Conservation (phyloP, 2,329 filamentous ascomycete genomes). For the Fusarium phyllophilum region DNA sequence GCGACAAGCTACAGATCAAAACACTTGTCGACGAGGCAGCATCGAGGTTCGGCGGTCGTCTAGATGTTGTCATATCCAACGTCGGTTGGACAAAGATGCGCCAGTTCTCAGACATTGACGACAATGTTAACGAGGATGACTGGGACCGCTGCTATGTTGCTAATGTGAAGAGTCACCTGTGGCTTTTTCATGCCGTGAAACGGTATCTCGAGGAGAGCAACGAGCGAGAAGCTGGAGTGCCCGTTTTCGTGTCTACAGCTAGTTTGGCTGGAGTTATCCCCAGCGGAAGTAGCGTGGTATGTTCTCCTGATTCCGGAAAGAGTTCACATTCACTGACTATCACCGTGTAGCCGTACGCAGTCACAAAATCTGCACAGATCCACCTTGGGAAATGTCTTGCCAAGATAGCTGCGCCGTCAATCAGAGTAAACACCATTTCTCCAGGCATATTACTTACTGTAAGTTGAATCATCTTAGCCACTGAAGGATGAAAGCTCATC, state of each 20-base stretch:
- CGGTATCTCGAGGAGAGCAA: slow-evolving; percentile 57
- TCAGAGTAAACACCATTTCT: slow-evolving; percentile 68
- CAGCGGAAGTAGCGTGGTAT: slow-evolving; percentile 68
- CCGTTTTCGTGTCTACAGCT: slow-evolving; percentile 71
- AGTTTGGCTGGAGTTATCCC: slow-evolving; percentile 72
- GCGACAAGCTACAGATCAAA: slow-evolving; percentile 33
- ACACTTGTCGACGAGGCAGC: slow-evolving; percentile 68
- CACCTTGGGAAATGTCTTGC: slow-evolving; percentile 67
- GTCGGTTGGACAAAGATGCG: slow-evolving; percentile 66
- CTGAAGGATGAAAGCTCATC: background rate
- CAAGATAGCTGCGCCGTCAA: slow-evolving; percentile 61
- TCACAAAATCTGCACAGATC: slow-evolving; percentile 79
- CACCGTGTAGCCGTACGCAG: slow-evolving; percentile 70
- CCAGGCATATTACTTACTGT: slow-evolving; percentile 64
- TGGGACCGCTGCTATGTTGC: slow-evolving; percentile 69
- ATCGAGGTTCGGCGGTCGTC: slow-evolving; percentile 61
- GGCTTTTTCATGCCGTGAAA: slow-evolving; percentile 66
- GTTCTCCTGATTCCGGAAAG: background rate
- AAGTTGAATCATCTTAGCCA: background rate
- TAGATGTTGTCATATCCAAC: slow-evolving; percentile 84
- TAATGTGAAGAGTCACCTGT: slow-evolving; percentile 72
- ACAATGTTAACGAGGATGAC: slow-evolving; percentile 66
- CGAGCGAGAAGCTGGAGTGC: slow-evolving; percentile 55
- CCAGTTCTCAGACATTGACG: slow-evolving; percentile 59
- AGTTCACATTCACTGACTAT: background rate